Evolutionary conservation across 2,329 filamentous ascomycete species (phyloP), one percentile per base, ranked within the genome.

Genomic region (Fusarium austroafricanum): DNA sequence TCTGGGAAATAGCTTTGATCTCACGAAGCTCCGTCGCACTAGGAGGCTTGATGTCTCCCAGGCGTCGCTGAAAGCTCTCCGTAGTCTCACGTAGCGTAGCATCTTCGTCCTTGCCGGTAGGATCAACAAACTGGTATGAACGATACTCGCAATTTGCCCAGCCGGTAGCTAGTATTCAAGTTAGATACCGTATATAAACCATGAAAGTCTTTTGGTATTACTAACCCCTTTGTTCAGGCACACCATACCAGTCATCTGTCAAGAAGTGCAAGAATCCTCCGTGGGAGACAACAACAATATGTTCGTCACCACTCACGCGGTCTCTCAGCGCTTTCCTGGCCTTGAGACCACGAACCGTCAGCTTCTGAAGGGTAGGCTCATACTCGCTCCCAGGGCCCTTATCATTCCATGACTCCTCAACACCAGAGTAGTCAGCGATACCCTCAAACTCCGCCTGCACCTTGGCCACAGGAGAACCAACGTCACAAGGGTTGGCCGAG

Each of bases 221-320:
- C 82, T 56, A 77, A 84, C 83, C 80, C 60, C 63, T 66, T 1
- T 73, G 71, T 5, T 82, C 72, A 72, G 79, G 76, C 23, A 86
- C 84, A 40, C 89, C 91, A 54, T 88, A 83, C 88, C 90, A 96
- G 73, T 97, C 93, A 70, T 94, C 87, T 1, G 92, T 96, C 66
- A 97, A 81, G 73, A 93, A 96, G 77, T 97, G 94, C 72, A 97
- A 76, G 71, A 94, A 92, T 2, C 91, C 92, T 3, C 94, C 94
- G 73, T 97, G 94, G 5, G 92, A 91, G 10, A 96, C 92, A 3
- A 94, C 84, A 0, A 90, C 88, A 28, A 97, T 86, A 71, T 95
- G 86, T 5, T 81, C 82, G 72, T 92, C 89, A 0, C 68, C 75
- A 72, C 90, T 62, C 2, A 76, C 76, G 51, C 81, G 73, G 40